Conservation (phyloP, 148 eudicot genomes). For the Spergularia marina region DNA sequence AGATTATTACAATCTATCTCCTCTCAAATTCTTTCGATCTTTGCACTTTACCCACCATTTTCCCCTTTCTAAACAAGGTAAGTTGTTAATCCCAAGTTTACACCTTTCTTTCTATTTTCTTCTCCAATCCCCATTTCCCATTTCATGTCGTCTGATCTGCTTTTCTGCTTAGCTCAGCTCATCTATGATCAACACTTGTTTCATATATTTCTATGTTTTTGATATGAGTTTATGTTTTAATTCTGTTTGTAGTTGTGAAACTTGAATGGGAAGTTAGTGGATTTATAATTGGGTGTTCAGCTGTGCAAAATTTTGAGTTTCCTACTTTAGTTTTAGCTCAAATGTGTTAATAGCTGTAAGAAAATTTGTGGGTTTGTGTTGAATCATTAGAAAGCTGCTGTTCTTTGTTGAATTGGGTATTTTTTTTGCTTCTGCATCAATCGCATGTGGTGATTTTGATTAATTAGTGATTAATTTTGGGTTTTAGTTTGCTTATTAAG, state of each 20-base stretch:
- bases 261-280: neutral
- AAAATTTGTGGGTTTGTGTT: constrained; percentile 9
- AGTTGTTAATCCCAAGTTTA: neutral
- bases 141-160: constrained; percentile 5
- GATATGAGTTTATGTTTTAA: neutral
- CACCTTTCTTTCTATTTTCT: neutral
- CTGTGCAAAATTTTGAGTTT: neutral
- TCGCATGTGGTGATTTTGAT: neutral
- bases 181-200: neutral
- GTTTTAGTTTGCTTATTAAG: neutral
- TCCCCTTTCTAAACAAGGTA: neutral
- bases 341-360: neutral
- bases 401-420: neutral
- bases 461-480: neutral
- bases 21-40: neutral
- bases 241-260: neutral
- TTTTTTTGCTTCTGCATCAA: neutral
- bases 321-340: neutral
- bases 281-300: neutral
- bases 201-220: neutral
- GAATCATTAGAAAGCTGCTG: neutral
- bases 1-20: neutral
- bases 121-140: neutral
- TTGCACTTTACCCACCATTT: neutral
- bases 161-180: neutral